Base-by-base conservation (phyloP, 192 early-diverging fungal species). In the Coemansia sp. region DNA sequence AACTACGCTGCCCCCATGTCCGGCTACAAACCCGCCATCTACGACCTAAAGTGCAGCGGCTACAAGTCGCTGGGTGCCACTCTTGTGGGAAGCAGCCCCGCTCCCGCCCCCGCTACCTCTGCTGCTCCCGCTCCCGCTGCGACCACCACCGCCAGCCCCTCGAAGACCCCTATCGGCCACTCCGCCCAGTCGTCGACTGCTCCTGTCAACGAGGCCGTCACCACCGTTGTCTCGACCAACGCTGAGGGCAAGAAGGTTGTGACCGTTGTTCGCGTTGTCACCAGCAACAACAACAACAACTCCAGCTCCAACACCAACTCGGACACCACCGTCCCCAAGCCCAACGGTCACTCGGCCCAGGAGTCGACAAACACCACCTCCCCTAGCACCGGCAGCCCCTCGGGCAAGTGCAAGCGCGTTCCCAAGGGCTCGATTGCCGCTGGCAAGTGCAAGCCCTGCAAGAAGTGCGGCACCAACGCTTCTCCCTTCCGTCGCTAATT, bases 361-460 rank as follows among this genome's bases (percentile, higher is more conserved):
- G 30, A 32, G 7, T 22, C 28, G 16, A 32, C 8, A 28, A 32
- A 2, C 55, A 56, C 16, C 31, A n/a, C 11, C 55, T 17, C 16
- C 28, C 32, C 55, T 12, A 33, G 29, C 50, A 14, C 28, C 18
- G 55, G 28, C 55, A 56, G 28, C 30, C 32, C 57, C 60, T 34
- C 42, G 25, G 74, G 79, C 77, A 82, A 82, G 74, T 76, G 74
- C 79, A 82, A 68, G 73, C 79, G 71, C 55, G 55, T 82, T 22
- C 74, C 79, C 40, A 73, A 71, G 73, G 79, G 79, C 70, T 82
- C 79, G 38, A 82, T 82, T 49, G 79, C 79, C 33, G 79, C 79
- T 11, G 79, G 79, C 70, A 82, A 82, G 79, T 82, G 79, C 79
- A 82, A 76, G 79, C 64, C 73, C 38, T 82, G 79, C 79, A 73